phyloP scores from a whole-genome alignment of 805 yeast species.

The Crinitomyces ghanaensis region DNA sequence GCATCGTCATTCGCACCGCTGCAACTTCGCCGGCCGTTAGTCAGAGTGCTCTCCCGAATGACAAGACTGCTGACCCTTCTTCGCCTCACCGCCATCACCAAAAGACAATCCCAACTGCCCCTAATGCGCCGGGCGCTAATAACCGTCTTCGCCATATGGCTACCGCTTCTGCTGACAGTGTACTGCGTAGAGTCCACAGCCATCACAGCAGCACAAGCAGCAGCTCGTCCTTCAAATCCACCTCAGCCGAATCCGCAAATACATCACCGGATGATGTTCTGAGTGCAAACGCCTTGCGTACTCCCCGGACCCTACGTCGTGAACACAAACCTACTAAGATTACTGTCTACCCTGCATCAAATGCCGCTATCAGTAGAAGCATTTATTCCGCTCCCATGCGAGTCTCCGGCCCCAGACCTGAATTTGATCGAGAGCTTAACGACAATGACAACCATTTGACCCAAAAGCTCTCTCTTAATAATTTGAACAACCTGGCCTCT shows the following conservation, averaged over 20 bases:
- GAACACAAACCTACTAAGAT: constrained; percentile 6
- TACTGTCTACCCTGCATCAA: constrained; percentile 5
- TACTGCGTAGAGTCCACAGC: neutral
- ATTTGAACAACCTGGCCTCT: too few species aligned
- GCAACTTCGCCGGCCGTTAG: too few species aligned
- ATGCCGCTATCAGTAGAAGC: constrained; percentile 2
- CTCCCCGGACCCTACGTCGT: constrained; percentile 6
- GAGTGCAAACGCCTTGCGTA: neutral
- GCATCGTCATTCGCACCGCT: too few species aligned
- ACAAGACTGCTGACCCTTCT: too few species aligned
- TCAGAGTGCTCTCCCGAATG: too few species aligned
- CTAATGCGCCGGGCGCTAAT: too few species aligned
- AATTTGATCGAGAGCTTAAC: neutral
- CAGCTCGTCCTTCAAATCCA: neutral
- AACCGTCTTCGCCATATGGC: neutral
- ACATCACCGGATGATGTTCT: neutral
- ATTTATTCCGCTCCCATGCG: neutral
- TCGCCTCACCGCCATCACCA: too few species aligned
- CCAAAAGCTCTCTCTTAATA: neutral
- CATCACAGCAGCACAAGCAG: neutral
- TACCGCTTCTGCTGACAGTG: neutral
- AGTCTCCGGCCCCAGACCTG: neutral
- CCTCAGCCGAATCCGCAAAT: neutral
- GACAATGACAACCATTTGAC: neutral
- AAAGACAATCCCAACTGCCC: too few species aligned